Conservation (phyloP, 2,329 filamentous ascomycete species). For the Claviceps sp. region DNA sequence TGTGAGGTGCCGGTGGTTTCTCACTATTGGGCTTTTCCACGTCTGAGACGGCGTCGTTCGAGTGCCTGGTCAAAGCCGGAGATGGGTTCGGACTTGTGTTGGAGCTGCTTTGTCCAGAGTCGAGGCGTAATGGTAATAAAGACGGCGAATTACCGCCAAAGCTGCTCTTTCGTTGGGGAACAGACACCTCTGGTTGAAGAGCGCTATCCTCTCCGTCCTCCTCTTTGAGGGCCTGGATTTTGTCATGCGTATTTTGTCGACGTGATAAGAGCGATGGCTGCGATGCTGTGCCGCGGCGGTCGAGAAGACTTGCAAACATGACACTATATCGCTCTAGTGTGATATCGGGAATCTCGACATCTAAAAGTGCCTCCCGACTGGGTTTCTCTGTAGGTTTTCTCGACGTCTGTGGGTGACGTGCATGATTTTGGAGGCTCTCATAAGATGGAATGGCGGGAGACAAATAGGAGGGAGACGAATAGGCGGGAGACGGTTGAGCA, state of each 20-base stretch:
- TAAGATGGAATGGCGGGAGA: background rate
- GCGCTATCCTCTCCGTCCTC: background rate
- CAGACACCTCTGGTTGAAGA: slow-evolving; percentile 15
- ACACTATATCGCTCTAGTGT: slow-evolving; percentile 84
- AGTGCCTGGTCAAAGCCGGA: slow-evolving; percentile 35
- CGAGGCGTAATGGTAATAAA: slow-evolving; percentile 31
- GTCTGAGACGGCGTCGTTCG: slow-evolving; percentile 19
- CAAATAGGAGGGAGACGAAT: too few relatives aligned
- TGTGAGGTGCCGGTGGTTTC: background rate
- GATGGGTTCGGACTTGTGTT: slow-evolving; percentile 41
- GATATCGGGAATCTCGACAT: slow-evolving; percentile 68
- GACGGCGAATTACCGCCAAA: slow-evolving; percentile 6
- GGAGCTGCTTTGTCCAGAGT: slow-evolving; percentile 16
- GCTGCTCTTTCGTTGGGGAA: background rate
- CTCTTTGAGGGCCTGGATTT: slow-evolving; percentile 20
- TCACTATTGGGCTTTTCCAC: background rate
- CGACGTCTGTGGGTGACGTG: background rate
- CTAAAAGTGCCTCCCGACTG: slow-evolving; percentile 32
- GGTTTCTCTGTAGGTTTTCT: background rate
- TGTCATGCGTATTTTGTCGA: slow-evolving; percentile 45
- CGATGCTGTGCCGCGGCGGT: slow-evolving; percentile 21
- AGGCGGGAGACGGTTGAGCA: too few relatives aligned
- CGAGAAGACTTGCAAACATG: slow-evolving; percentile 74
- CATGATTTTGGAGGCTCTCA: background rate
- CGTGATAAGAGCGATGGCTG: slow-evolving; percentile 32